Evolutionary conservation across 192 early-diverging fungal species (phyloP), one percentile per base, ranked within the genome.

Genomic region (Linderina pennispora): DNA sequence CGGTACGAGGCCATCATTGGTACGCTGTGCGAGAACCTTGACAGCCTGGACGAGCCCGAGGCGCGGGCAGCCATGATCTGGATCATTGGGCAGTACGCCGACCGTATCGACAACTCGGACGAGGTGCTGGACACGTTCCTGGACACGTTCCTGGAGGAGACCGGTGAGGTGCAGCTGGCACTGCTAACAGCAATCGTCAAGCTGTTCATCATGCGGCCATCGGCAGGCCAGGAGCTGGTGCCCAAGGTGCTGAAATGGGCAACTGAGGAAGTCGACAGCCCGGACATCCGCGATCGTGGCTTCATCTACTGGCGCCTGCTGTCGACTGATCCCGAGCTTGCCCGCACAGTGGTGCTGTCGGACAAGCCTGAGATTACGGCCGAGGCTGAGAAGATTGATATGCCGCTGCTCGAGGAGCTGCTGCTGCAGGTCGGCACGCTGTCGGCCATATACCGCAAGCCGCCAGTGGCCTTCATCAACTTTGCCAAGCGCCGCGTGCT

Each of bases 61-160:
- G 94, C 97, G 22, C 95, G 93, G 60, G 87, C 91, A 2, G 88
- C 92, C n/a, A 88, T 98, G 86, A 91, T 99, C 41, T 99, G 97
- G 97, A 97, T 99, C 43, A 87, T 99, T 62, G 97, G 97, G 1
- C 91, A 99, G 71, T 98, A 99, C 60, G 86, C 94, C 6, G 93
- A 95, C 57, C 74, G 94, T 23, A 99, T 99, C 53, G 94, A 94
- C 36, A 97, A 97, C 66, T 87, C 97, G 4, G 85, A 93, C 67
- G 89, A 87, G 43, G 65, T 98, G 16, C 71, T 99, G 28, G 86
- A 81, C 8, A 79, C 76, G 40, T 99, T 98, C 64, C 55, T 97
- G 22, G 92, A 91, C 34, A 83, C 78, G 4, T 94, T 97, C 50
- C 66, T 90, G 59, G 91, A 96, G 17, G 96, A 99, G 45, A 78